Base-by-base conservation (phyloP, 2,329 filamentous ascomycete species). In the Emericellopsis atlantica region DNA sequence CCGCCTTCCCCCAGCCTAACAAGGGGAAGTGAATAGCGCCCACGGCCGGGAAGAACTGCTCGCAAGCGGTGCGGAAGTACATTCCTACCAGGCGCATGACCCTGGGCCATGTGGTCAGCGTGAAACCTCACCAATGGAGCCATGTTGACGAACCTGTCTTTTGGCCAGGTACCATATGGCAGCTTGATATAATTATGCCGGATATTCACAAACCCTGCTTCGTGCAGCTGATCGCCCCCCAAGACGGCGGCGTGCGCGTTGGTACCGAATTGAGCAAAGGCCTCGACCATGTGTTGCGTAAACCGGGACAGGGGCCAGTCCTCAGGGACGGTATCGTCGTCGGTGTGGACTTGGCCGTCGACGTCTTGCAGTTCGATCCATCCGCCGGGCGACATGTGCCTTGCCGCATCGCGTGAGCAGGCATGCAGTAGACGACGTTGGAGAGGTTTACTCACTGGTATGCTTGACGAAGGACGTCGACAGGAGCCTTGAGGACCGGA, bases 341-440 rank as follows among this genome's bases (percentile, higher is more conserved):
- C 57, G 8, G 40, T 16, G 24, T 29, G 48, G 11, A 45, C 44
- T 2, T 41, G 36, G 7, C 21, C 18, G n/a, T 38, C 62, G 18
- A 74, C 67, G 50, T 75, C 71, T 49, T 74, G 70, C 26, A 73
- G 53, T 48, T 76, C 72, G 36, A 73, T 61, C 70, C 70, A 75
- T 14, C 67, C 71, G 11, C 70, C 71, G 3, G 69, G 68, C 46
- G 67, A 70, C 14, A 74, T 54, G 50, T 74, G 31, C 23, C 32
- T 33, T 12, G 32, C 15, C 15, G 12, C 32, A 14, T 5, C 12
- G 12, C 32, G 32, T 33, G 12, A 33, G 5, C 12, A 12, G 32
- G 15, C 32, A 14, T 5, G 18, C 5, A 21, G 32, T 33, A 33
- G 15, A 5, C 3, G 32, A 33, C 4, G 12, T 15, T 14, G 15